Base-by-base conservation (phyloP, 1,284 basidiomycete genomes). In the Papiliotrema flavescens region DNA sequence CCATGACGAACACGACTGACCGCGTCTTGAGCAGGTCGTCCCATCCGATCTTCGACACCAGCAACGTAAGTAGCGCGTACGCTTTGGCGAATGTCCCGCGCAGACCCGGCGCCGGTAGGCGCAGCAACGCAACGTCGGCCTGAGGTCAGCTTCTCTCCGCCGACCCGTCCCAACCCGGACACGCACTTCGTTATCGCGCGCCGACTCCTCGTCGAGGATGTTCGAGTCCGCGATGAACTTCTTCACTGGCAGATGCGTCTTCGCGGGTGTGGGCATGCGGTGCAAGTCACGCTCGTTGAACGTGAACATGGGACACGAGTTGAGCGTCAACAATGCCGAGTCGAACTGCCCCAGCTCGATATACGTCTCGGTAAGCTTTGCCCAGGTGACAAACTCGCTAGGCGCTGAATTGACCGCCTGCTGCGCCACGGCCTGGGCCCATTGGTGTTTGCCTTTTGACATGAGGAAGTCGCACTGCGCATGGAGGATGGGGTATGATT, bases 271-370 rank as follows among this genome's bases (percentile, higher is more conserved):
- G 6, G 97, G 85, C 77, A 85, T 86, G 7, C 93, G 84, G 74
- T 98, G 96, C 11, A 89, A 80, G 75, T 99, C 96, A 17, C 94
- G 86, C 53, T 96, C 95, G 72, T 97, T 97, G 79, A 90, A 98
- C 1, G 95, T 98, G 77, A 98, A 98, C 95, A 98, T 98, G 0
- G 95, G 95, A 78, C 96, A 98, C 37, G 95, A 98, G 73, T 98
- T 98, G 57, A 98, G 84, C 1, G 95, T 98, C 39, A 98, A 81
- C 14, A 98, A 80, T 0, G 95, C 69, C 54, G 86, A 86, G 68
- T 96, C 90, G 74, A 84, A 98, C 71, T 93, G 85, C 14, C 85
- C 86, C 47, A 91, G 78, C 57, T 96, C 92, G 51, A 97, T 94
- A 73, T 95, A 96, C 57, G 94, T 80, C 63, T 97, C 91, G 0